These are phyloP conservation scores for Chionographis japonica DNA, from an alignment of 106 monocot species.

Conservation along the genomic window DNA sequence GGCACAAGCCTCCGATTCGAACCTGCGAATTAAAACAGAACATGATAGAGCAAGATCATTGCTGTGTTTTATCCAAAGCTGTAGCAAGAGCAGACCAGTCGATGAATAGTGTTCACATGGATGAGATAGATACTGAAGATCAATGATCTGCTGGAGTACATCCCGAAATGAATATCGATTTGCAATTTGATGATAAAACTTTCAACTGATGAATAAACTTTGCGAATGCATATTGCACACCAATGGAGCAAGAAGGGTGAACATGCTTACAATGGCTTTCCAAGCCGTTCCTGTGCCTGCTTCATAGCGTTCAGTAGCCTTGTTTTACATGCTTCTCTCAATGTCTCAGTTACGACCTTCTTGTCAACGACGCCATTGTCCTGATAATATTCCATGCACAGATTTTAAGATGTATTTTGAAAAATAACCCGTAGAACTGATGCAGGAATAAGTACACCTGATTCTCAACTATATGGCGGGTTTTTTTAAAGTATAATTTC, in stretches of 20 bases:
- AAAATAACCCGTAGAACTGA: too few relatives aligned
- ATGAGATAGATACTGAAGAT: too few relatives aligned
- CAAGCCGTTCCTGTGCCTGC: constrained; percentile 46
- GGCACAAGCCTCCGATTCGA: constrained; percentile 30
- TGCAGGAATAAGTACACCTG: too few relatives aligned
- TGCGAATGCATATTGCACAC: background rate
- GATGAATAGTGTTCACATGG: too few relatives aligned
- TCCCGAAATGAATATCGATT: too few relatives aligned
- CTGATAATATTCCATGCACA: constrained; percentile 18
- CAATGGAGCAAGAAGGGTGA: background rate
- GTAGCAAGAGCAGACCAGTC: too few relatives aligned
- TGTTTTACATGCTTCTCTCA: constrained; percentile 63
- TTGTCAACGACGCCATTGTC: constrained; percentile 25
- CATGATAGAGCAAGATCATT: background rate
- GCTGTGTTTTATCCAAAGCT: too few relatives aligned
- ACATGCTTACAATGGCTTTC: constrained; percentile 49
- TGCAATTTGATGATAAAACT: too few relatives aligned
- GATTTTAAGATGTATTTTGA: background rate
- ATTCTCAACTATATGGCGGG: too few relatives aligned
- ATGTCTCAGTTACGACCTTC: constrained; percentile 51
- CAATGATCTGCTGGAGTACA: background rate
- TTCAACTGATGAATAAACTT: too few relatives aligned
- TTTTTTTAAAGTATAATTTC: too few relatives aligned
- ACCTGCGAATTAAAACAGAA: constrained; percentile 25
- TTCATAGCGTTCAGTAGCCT: constrained; percentile 55